Conservation (phyloP, 371 early-diverging fungal genomes). For the Mortierella sp. region DNA sequence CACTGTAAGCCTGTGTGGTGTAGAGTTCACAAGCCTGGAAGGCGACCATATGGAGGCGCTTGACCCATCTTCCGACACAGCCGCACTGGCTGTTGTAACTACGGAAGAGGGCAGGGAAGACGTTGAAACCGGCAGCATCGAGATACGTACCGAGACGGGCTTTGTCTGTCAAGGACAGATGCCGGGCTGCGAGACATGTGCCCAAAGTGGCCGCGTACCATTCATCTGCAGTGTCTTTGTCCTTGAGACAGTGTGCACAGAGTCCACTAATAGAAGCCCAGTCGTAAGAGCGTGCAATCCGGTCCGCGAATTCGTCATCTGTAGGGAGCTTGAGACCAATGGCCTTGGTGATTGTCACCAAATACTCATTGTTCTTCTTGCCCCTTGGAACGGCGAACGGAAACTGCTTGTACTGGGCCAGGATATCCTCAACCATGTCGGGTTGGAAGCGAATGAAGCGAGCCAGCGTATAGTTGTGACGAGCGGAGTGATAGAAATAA, state of each 20-base stretch:
- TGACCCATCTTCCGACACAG: conserved; percentile 5
- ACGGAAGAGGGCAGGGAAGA: conserved; percentile 1
- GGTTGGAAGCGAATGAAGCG: conserved; percentile 1
- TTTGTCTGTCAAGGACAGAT: background rate
- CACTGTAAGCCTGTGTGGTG: no score
- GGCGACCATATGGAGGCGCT: conserved; percentile 28
- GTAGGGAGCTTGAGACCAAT: no score
- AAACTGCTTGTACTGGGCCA: background rate
- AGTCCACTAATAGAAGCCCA: conserved; percentile 2
- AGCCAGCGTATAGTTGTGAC: conserved; percentile 5
- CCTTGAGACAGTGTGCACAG: background rate
- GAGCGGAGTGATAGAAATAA: conserved; percentile 2
- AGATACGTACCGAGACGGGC: background rate
- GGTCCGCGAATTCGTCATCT: background rate
- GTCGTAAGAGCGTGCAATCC: conserved; percentile 1
- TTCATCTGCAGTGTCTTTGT: background rate
- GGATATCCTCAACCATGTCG: background rate
- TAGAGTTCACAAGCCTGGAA: no score
- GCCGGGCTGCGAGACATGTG: background rate
- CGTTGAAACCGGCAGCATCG: background rate
- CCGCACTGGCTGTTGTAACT: conserved; percentile 8
- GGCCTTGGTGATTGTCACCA: no score
- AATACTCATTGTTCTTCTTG: no score
- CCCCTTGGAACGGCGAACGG: no score
- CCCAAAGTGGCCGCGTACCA: conserved; percentile 3